Evolutionary conservation across 176 grass and related monocot genomes (phyloP), one percentile per base, ranked within the genome.

Genomic region (Triticum turgidum): DNA sequence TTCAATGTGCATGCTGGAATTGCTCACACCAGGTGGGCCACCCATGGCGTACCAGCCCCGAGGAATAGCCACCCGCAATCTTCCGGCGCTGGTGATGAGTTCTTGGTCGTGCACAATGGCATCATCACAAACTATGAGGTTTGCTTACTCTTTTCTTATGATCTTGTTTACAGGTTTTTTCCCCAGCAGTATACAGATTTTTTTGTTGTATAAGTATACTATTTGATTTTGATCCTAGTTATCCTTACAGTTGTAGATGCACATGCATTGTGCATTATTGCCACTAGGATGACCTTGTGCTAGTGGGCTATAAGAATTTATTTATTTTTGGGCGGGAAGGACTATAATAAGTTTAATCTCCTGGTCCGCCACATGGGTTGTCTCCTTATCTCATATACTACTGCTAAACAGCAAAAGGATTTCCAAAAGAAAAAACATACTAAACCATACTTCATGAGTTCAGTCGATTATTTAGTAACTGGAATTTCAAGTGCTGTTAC

Each of bases 81-180:
- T 61, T 98, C 96, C 4, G 96, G 90, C n/a, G 69, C 83, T 1
- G 87, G 92, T 38, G 89, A 98, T 14, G 96, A 98, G 64, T 98
- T 98, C 85, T 77, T 96, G 73, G 92, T 98, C n/a, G 96, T 98
- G 85, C 96, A 98, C 82, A 98, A 98, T 88, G 96, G 96, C 74
- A 98, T 98, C 37, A 98, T 98, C 87, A 98, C 96, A 32, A 98
- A 98, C 80, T 98, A 98, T 58, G 96, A 98, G 96, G 96, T 98
- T 69, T 75, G 66, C 88, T 78, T 73, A 59, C 54, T 14, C 62
- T 65, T 66, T 7, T 33, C 4, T 24, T 85, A 20, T 63, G 18
- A 17, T 66, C 29, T 18, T 77, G 6, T 29, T 7, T 78, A 33
- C 33, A 11, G 0, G 41, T 13, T 32, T 71, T 13, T 45, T 42